A percentile compares a stretch with the other conserved stretches of the same genome.
Evolutionary conservation across 2,329 filamentous ascomycete genomes (phyloP).

Genomic region (Acephala macrosclerotiorum): DNA sequence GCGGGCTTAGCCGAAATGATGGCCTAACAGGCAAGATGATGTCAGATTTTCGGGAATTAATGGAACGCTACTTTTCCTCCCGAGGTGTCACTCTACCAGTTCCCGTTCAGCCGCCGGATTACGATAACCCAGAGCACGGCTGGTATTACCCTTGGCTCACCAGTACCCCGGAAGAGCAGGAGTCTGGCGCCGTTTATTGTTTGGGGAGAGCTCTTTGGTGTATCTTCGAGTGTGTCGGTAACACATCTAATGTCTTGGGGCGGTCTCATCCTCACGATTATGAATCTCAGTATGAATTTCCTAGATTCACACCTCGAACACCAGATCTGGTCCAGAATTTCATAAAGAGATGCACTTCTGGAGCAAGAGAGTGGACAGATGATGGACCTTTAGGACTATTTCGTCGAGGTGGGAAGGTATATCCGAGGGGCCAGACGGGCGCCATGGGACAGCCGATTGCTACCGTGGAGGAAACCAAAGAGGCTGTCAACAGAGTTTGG

Average conservation of each 20-base stretch:
- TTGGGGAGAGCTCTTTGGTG: slow-evolving; percentile 13
- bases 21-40: slow-evolving; percentile 10
- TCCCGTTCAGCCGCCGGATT: background rate
- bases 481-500: slow-evolving; percentile 13
- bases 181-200: slow-evolving; percentile 15
- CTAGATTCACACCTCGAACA: slow-evolving; percentile 12
- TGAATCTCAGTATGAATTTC: slow-evolving; percentile 13
- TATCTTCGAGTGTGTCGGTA: slow-evolving; percentile 15
- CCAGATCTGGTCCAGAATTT: slow-evolving; percentile 9
- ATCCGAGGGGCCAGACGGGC: slow-evolving; percentile 13
- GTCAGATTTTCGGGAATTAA: slow-evolving; percentile 9
- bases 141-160: slow-evolving; percentile 19
- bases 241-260: slow-evolving; percentile 15
- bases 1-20: slow-evolving; percentile 11
- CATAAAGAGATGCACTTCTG: slow-evolving; percentile 16
- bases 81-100: slow-evolving; percentile 10
- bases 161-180: slow-evolving; percentile 7
- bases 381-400: slow-evolving; percentile 15
- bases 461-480: slow-evolving; percentile 16
- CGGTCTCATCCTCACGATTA: slow-evolving; percentile 9
- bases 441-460: slow-evolving; percentile 9
- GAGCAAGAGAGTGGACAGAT: slow-evolving; percentile 17
- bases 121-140: slow-evolving; percentile 14
- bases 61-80: slow-evolving; percentile 10
- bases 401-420: slow-evolving; percentile 15